Conservation (phyloP, 768 basidiomycete genomes). For the Mycena vitilis region DNA sequence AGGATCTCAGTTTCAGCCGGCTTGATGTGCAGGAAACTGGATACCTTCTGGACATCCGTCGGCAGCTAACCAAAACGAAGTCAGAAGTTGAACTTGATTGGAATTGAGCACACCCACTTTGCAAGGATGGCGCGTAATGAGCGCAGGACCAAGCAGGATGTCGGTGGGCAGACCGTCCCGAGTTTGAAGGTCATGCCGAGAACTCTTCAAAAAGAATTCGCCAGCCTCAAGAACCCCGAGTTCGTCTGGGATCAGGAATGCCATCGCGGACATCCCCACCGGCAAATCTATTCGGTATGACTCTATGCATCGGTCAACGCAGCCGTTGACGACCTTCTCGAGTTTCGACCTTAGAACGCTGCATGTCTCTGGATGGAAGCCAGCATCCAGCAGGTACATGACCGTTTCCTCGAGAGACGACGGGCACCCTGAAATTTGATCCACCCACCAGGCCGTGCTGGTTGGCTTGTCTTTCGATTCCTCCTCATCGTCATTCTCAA, state of each 20-base stretch:
- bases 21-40: too few species aligned
- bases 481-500: conserved; percentile 51
- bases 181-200: conserved; percentile 44
- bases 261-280: conserved; percentile 63
- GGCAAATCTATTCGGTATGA: conserved; percentile 63
- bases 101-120: conserved; percentile 38
- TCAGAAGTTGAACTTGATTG: background rate
- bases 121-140: conserved; percentile 61
- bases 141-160: conserved; percentile 51
- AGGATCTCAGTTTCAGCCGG: conserved; percentile 27
- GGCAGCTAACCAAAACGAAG: conserved; percentile 42
- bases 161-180: conserved; percentile 49
- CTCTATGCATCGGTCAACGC: conserved; percentile 55
- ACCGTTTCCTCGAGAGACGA: conserved; percentile 73
- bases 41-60: conserved; percentile 60
- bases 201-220: conserved; percentile 53
- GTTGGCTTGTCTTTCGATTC: conserved; percentile 51
- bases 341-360: conserved; percentile 67
- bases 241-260: conserved; percentile 71
- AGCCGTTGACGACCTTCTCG: conserved; percentile 57
- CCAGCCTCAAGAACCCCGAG: conserved; percentile 47
- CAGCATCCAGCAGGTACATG: conserved; percentile 67
- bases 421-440: conserved; percentile 70
- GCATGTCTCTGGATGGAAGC: conserved; percentile 64
- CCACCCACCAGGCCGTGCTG: conserved; percentile 79